phyloP scores from a whole-genome alignment of 345 rosid genomes.

The Conringia planisiliqua region DNA sequence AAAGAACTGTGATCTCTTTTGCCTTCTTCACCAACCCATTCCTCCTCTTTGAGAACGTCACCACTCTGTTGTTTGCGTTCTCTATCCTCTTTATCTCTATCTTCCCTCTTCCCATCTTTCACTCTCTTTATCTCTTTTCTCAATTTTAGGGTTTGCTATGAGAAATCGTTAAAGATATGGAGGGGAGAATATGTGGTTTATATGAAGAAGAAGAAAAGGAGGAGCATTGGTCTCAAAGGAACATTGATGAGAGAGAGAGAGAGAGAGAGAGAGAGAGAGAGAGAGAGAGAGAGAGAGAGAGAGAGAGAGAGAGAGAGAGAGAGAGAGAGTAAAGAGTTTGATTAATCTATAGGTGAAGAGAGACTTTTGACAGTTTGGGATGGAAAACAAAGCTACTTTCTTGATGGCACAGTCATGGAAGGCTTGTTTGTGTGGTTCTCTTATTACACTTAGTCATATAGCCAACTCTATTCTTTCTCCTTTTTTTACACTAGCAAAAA shows the following conservation, averaged over 20 bases:
- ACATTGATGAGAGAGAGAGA: constrained; percentile 17
- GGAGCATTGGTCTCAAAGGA: constrained; percentile 21
- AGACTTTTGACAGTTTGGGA: constrained; percentile 44
- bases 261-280: constrained; percentile 18
- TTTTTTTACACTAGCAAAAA: constrained; percentile 3
- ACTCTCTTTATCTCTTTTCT: not conserved
- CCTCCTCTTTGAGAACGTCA: constrained; percentile 72
- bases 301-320: constrained; percentile 18
- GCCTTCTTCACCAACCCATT: constrained; percentile 77
- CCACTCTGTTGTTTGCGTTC: constrained; percentile 72
- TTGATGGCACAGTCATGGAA: constrained; percentile 41
- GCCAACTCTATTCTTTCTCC: constrained; percentile 39
- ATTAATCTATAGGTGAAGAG: constrained; percentile 29
- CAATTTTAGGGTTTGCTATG: constrained; percentile 16
- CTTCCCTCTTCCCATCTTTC: constrained; percentile 75
- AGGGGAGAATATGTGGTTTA: constrained; percentile 25
- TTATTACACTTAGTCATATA: constrained; percentile 33
- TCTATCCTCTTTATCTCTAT: constrained; percentile 83
- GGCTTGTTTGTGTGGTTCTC: constrained; percentile 42
- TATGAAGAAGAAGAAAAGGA: constrained; percentile 19
- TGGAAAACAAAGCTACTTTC: constrained; percentile 53
- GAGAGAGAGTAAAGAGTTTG: constrained; percentile 17
- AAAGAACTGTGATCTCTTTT: constrained; percentile 65
- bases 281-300: constrained; percentile 19
- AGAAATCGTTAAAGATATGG: constrained; percentile 15